phyloP scores from a whole-genome alignment of 2,329 filamentous ascomycete species.

The Botryotinia narcissicola region DNA sequence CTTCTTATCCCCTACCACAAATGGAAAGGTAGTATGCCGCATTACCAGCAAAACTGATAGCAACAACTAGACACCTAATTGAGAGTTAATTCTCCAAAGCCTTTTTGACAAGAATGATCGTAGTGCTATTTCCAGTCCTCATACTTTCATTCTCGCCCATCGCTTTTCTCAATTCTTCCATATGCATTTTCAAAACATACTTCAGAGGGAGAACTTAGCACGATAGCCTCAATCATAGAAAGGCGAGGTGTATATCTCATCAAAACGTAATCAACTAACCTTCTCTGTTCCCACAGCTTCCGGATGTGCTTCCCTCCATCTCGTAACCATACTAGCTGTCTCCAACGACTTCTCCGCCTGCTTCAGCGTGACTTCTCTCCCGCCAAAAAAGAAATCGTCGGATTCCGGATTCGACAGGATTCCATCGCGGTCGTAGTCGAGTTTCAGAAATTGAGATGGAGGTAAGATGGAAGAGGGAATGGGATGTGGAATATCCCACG shows the following conservation, averaged over 20 bases:
- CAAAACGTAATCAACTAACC: not conserved
- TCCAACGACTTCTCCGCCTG: conserved; percentile 32
- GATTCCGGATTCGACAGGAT: conserved; percentile 31
- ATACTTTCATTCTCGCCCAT: conserved; percentile 25
- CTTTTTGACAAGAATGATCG: conserved; percentile 30
- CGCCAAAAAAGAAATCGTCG: conserved; percentile 34
- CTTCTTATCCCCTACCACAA: not conserved
- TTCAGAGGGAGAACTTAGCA: not conserved
- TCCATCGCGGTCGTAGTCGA: conserved; percentile 41
- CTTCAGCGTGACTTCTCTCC: conserved; percentile 23
- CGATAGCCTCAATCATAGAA: not conserved
- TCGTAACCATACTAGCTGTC: conserved; percentile 42
- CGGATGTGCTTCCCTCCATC: conserved; percentile 43
- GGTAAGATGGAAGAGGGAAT: conserved; percentile 36
- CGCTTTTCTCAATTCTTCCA: conserved; percentile 24
- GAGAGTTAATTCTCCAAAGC: not conserved
- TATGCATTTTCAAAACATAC: conserved; percentile 15
- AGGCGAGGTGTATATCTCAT: not conserved
- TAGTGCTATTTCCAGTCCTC: conserved; percentile 21
- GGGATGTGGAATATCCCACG: conserved; percentile 42
- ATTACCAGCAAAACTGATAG: not conserved
- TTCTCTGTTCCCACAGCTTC: conserved; percentile 40
- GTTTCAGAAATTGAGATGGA: conserved; percentile 37
- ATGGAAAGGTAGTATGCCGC: not conserved
- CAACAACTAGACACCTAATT: not conserved